Evolutionary conservation across 768 basidiomycete species (phyloP).

Genomic region (Boletellus sp.): DNA sequence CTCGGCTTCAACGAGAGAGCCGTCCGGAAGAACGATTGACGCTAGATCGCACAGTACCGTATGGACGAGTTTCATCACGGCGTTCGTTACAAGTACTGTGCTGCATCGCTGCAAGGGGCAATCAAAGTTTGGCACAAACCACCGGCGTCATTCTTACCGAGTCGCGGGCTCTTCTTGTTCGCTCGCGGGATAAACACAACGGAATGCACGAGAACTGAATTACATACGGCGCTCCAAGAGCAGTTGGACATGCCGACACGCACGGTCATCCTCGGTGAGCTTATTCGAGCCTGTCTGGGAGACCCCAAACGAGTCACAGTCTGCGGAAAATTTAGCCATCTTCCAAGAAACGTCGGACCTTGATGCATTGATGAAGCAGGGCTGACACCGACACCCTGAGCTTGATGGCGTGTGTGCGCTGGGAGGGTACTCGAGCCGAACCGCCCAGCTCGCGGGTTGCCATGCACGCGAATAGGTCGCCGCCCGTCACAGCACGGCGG

Average conservation of each 20-base stretch:
- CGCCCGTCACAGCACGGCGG: background rate
- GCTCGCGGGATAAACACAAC: conserved; percentile 20
- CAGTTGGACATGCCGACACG: conserved; percentile 10
- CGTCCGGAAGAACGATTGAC: conserved; percentile 10
- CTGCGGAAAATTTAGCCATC: background rate
- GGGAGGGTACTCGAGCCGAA: background rate
- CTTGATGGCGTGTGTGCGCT: background rate
- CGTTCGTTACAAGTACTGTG: conserved; percentile 8
- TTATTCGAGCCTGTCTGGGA: background rate
- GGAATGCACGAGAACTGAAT: conserved; percentile 7
- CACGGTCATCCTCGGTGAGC: conserved; percentile 9
- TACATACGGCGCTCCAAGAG: conserved; percentile 5
- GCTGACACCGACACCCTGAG: background rate
- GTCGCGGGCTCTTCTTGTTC: conserved; percentile 13
- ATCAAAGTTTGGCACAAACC: conserved; percentile 20
- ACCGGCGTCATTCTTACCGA: conserved; percentile 9
- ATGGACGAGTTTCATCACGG: conserved; percentile 1
- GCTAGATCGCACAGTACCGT: too few relatives aligned
- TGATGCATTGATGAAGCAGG: background rate
- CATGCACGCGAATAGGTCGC: background rate
- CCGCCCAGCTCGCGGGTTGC: background rate
- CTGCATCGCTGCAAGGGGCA: conserved; percentile 9
- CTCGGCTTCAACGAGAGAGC: conserved; percentile 10
- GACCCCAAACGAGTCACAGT: background rate
- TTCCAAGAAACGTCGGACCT: background rate